Conservation (phyloP, 768 basidiomycete species). For the Suillus subluteus region DNA sequence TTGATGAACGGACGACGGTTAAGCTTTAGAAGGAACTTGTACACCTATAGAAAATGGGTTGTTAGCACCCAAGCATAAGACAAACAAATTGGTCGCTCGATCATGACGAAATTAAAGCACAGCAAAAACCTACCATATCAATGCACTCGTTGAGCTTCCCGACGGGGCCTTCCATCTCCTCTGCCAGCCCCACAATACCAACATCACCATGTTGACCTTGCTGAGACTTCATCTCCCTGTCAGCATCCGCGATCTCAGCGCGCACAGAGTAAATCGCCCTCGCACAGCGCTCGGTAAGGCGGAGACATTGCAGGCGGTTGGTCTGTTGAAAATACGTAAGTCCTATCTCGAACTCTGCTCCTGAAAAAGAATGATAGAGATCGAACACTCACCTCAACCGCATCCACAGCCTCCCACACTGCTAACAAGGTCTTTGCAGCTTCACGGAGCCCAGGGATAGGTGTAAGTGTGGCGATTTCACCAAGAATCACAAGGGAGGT, state of each 20-base stretch:
- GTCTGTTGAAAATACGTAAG: constrained; percentile 42
- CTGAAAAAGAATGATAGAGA: neutral
- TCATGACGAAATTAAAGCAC: neutral
- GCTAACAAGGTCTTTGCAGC: constrained; percentile 55
- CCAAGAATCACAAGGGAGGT: neutral
- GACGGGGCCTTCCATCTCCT: constrained; percentile 56
- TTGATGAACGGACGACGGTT: constrained; percentile 73
- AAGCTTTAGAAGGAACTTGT: constrained; percentile 59
- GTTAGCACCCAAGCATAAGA: neutral
- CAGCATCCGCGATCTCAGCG: constrained; percentile 64
- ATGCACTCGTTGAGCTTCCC: constrained; percentile 42
- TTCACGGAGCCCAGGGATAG: constrained; percentile 56
- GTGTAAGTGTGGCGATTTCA: constrained; percentile 44
- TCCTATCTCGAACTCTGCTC: neutral
- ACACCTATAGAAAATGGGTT: constrained; percentile 41
- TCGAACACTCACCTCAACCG: constrained; percentile 56
- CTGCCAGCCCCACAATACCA: constrained; percentile 35
- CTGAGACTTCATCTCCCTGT: constrained; percentile 22
- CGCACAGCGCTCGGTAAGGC: constrained; percentile 75
- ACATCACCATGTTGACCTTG: constrained; percentile 14
- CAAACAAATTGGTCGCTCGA: no score
- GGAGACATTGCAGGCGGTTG: constrained; percentile 68
- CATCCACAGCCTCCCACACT: constrained; percentile 68
- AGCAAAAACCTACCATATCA: constrained; percentile 45
- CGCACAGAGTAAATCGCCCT: constrained; percentile 66